Evolutionary conservation across 139 green algal species (phyloP).

Genomic region (Astrephomene gubernaculifera): DNA sequence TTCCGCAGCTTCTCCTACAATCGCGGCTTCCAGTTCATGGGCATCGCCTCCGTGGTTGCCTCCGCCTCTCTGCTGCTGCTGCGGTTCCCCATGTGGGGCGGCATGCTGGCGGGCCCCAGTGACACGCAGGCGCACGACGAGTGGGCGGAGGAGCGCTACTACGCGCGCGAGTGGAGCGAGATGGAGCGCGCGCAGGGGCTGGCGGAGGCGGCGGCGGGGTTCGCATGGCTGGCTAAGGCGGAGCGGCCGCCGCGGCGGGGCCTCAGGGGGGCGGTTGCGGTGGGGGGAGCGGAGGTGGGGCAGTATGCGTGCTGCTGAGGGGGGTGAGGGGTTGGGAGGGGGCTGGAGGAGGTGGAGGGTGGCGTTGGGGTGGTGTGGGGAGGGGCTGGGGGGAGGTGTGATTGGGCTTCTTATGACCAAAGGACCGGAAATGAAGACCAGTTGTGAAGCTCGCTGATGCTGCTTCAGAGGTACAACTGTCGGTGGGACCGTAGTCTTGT

Average conservation of each 20-base stretch:
- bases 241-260: background rate
- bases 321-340: no score
- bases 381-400: no score
- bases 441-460: no score
- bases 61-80: background rate
- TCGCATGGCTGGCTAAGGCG: background rate
- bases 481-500: no score
- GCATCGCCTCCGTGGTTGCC: background rate
- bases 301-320: no score
- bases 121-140: background rate
- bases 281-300: no score
- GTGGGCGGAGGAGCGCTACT: constrained; percentile 3
- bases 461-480: no score
- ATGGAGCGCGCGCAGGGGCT: background rate
- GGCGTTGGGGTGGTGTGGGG: no score
- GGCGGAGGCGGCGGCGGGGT: background rate
- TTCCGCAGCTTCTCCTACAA: background rate
- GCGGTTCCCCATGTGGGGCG: constrained; percentile 6
- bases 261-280: no score
- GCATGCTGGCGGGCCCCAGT: background rate
- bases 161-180: background rate
- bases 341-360: no score
- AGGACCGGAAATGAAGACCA: no score
- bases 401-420: no score
- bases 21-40: background rate